phyloP scores from a whole-genome alignment of 2,329 filamentous ascomycete species.

The Hymenoscyphus salicellus region DNA sequence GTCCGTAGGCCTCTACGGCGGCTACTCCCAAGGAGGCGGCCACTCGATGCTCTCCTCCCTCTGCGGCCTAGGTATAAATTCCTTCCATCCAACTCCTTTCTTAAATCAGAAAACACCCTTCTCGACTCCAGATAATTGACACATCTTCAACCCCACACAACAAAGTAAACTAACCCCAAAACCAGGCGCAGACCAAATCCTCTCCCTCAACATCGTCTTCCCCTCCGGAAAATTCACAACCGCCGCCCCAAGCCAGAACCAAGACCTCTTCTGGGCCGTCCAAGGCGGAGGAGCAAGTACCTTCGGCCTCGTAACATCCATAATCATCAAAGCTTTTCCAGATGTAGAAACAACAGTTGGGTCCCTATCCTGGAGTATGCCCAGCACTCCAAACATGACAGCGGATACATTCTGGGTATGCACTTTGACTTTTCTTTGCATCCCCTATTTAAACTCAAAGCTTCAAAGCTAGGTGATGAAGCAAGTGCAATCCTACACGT shows the following conservation, averaged over 20 bases:
- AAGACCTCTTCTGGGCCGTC: conserved; percentile 22
- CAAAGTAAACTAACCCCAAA: too few species aligned
- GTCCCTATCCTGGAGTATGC: conserved; percentile 39
- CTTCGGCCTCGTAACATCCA: conserved; percentile 37
- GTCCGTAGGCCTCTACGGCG: conserved; percentile 21
- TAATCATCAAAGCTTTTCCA: conserved; percentile 52
- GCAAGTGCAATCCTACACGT: too few species aligned
- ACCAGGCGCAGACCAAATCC: conserved; percentile 18
- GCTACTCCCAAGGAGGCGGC: conserved; percentile 22
- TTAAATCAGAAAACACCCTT: too few species aligned
- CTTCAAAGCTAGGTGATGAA: too few species aligned
- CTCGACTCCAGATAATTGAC: too few species aligned
- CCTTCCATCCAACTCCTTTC: too few species aligned
- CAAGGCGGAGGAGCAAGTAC: conserved; percentile 31
- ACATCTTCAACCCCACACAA: too few species aligned
- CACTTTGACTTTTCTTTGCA: too few species aligned
- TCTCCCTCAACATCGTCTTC: conserved; percentile 19
- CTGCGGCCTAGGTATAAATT: conserved; percentile 13
- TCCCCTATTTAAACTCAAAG: too few species aligned
- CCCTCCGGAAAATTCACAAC: conserved; percentile 19
- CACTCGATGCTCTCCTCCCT: conserved; percentile 14
- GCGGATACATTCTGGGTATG: conserved; percentile 46
- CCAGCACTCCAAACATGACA: conserved; percentile 27
- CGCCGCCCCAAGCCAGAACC: conserved; percentile 31
- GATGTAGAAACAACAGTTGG: conserved; percentile 34